phyloP scores from a whole-genome alignment of 805 yeast species.

The Alloascoidea hylecoeti region DNA sequence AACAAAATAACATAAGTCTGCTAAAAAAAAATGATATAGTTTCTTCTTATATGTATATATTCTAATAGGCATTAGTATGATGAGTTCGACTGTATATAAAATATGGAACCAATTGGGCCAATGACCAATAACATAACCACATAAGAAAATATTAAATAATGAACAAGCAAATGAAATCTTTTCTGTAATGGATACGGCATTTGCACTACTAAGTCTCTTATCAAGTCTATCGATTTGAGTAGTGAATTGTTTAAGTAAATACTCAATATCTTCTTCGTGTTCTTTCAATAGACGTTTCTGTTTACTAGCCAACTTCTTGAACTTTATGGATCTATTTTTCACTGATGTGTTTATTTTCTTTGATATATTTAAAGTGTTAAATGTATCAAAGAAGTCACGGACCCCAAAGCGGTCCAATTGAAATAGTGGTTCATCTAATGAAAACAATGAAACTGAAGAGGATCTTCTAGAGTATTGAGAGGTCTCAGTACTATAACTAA shows the following conservation, averaged over 20 bases:
- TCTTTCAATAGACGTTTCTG: background rate
- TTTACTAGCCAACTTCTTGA: background rate
- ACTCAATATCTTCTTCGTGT: constrained; percentile 1
- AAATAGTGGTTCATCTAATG: background rate
- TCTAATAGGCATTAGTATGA: constrained; percentile 53
- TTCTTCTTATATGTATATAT: constrained; percentile 58
- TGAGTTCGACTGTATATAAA: constrained; percentile 38
- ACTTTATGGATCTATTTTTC: background rate
- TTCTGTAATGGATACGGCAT: constrained; percentile 35
- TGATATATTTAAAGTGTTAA: background rate
- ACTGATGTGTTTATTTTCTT: constrained; percentile 1
- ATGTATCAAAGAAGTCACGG: constrained; percentile 1
- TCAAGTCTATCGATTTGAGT: constrained; percentile 17
- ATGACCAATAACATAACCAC: constrained; percentile 55
- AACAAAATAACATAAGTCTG: constrained; percentile 69
- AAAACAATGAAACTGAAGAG: background rate
- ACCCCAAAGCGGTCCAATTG: background rate
- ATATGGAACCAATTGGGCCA: constrained; percentile 55
- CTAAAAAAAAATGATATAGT: constrained; percentile 58
- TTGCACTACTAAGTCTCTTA: constrained; percentile 19
- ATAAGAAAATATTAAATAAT: constrained; percentile 38
- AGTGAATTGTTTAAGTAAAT: constrained; percentile 1
- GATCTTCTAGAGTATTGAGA: too few species aligned
- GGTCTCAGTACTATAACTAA: too few species aligned
- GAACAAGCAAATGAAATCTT: constrained; percentile 57